Conservation (phyloP, 2,329 filamentous ascomycete species). For the Diaporthe destruens region DNA sequence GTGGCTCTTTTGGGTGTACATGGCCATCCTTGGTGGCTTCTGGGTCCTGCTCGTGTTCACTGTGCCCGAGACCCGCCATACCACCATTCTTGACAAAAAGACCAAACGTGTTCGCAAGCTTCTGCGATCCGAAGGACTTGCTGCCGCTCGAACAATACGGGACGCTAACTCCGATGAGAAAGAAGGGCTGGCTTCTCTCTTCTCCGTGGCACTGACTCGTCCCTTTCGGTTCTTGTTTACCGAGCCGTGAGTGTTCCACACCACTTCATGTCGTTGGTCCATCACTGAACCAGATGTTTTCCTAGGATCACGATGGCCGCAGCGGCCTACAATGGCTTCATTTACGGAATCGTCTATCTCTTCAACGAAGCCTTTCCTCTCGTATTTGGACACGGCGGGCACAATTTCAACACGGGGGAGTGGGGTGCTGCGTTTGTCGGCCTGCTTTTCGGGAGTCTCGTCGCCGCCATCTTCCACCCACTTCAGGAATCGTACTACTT, state of each 20-base stretch:
- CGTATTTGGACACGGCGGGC: slow-evolving; percentile 24
- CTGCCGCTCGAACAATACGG: slow-evolving; percentile 7
- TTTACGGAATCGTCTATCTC: slow-evolving; percentile 36
- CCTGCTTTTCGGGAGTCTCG: slow-evolving; percentile 22
- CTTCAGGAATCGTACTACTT: slow-evolving; percentile 34
- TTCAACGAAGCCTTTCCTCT: slow-evolving; percentile 38
- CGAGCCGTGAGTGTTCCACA: slow-evolving; percentile 12
- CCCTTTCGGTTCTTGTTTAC: slow-evolving; percentile 36
- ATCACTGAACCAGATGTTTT: not conserved
- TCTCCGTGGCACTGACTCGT: slow-evolving; percentile 11
- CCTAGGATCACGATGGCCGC: slow-evolving; percentile 32
- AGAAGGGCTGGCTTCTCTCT: slow-evolving; percentile 9
- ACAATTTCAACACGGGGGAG: slow-evolving; percentile 32
- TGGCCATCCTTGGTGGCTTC: slow-evolving; percentile 30
- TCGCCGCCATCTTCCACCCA: slow-evolving; percentile 23
- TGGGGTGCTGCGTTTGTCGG: slow-evolving; percentile 33
- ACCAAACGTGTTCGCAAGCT: slow-evolving; percentile 29
- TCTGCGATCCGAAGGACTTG: slow-evolving; percentile 19
- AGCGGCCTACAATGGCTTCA: slow-evolving; percentile 35
- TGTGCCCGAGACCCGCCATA: slow-evolving; percentile 33
- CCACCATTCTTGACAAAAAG: slow-evolving; percentile 34
- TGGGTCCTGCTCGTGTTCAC: slow-evolving; percentile 29
- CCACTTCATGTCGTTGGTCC: not conserved
- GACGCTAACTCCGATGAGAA: slow-evolving; percentile 30
- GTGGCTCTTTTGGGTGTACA: slow-evolving; percentile 38